Base-by-base conservation (phyloP, 2,329 filamentous ascomycete genomes). In the Aphanocladium album region DNA sequence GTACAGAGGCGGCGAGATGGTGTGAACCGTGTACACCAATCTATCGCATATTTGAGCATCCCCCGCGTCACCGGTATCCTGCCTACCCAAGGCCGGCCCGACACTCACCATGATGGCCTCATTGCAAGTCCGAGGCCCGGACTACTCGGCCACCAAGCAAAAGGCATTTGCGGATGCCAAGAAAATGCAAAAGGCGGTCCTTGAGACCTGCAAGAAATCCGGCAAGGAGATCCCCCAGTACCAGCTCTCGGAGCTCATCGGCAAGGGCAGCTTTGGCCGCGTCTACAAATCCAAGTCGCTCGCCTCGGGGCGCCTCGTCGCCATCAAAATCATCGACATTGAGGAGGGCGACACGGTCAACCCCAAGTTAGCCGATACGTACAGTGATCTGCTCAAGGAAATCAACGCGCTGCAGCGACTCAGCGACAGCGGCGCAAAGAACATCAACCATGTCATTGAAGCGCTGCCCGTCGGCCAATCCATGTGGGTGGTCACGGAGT, bases 401-500 rank as follows among this genome's bases (percentile, higher is more conserved):
- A 83, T 89, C 68, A 84, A 80, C 63, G 82, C 90, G 25, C 77
- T 96, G 54, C 86, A 90, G 67, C 79, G 89, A 61, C 79, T 96
- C 56, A 87, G 88, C 68, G 87, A 90, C 65, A 89, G 83, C 65
- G 88, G 86, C 52, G 90, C 90, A 19, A 83, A 84, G 66, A 93
- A 93, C 69, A 87, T 96, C 75, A 95, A 93, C 71, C 83, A 87
- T 67, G 88, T 93, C 56, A 87, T 93, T 67, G 90, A 93, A 65
- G 89, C 89, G 5, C 80, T 93, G 21, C 86, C 89, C 9, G 85
- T 93, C 41, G 89, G 89, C 46, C 87, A 89, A 66, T 85, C 90
- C 62, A 87, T 96, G 77, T 96, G 91, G 91, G 90, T 95, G 78
- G 85, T 95, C 60, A 93, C 89, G 62, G 90, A 95, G 74, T 92